Evolutionary conservation across 106 monocot genomes (phyloP), one percentile per base, ranked within the genome.

Genomic region (Narthecium ossifragum): DNA sequence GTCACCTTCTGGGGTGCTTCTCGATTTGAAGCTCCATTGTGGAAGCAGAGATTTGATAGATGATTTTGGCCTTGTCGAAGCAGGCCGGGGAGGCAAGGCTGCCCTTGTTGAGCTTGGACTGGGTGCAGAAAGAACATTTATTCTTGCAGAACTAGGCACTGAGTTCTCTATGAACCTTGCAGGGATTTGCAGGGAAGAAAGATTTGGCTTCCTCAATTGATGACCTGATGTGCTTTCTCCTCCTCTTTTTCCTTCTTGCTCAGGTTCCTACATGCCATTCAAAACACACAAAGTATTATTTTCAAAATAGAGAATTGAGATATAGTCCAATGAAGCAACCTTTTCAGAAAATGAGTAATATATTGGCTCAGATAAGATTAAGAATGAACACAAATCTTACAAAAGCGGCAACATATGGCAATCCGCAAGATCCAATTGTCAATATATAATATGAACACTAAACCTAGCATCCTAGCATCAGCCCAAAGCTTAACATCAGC

Each of bases 31-130:
- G 66, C 85, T 88, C 68, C 60, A 20, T 18, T 84, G 86, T 20
- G 80, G 86, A 59, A 80, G 61, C 26, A 83, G 31, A 59, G 52
- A 75, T 70, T 58, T 71, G 9, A 68, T 52, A 33, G 81, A 63
- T 46, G 82, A 50, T 79, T 80, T 89, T 48, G 72, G n/a, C 67
- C 71, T 81, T 21, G 90, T 66, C 28, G 90, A 78, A 63, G 46
- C 66, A 32, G 94, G 94, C 43, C 86, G 74, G 1, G 94, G 94
- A 14, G 94, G 90, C 70, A 94, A 76, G n/a, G 90, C 88, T 30
- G 67, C 57, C 70, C 83, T 82, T 30, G 71, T 48, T 34, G 82
- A 85, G 73, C 46, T 66, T 33, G 88, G 88, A 62, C 65, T 85
- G 20, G 74, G 34, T 21, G 36, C 33, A 4, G 48, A 13, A 40